phyloP scores from a whole-genome alignment of 202 grass and related monocot species.

The Elaeis oleifera region DNA sequence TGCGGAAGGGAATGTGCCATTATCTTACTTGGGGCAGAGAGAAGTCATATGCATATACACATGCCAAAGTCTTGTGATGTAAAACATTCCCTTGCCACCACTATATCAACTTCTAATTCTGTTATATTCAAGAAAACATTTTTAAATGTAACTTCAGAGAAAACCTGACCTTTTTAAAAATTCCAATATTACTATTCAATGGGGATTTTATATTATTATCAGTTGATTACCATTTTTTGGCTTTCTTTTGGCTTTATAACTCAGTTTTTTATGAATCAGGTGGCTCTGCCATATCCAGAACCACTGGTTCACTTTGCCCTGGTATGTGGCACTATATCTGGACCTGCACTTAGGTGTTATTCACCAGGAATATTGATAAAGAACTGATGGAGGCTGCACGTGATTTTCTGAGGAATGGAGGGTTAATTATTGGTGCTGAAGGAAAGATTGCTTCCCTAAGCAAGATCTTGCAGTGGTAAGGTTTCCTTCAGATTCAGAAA shows the following conservation, averaged over 20 bases:
- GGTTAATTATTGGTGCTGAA: constrained; percentile 63
- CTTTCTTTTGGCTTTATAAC: constrained; percentile 8
- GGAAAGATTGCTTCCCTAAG: constrained; percentile 56
- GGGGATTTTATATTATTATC: no score
- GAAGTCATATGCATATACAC: no score
- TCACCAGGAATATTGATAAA: constrained; percentile 88
- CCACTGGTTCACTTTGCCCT: constrained; percentile 94
- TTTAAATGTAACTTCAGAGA: no score
- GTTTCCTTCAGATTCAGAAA: background rate
- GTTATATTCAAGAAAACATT: no score
- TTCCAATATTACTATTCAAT: no score
- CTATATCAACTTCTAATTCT: no score
- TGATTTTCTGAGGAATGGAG: constrained; percentile 72
- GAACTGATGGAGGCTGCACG: constrained; percentile 80
- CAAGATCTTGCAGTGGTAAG: constrained; percentile 84
- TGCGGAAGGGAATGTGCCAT: no score
- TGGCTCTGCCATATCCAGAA: constrained; percentile 68
- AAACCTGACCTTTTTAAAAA: no score
- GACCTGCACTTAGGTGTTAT: constrained; percentile 71
- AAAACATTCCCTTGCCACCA: no score
- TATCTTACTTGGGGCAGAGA: no score
- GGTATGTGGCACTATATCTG: constrained; percentile 84
- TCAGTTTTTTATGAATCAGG: constrained; percentile 27
- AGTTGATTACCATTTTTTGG: background rate
- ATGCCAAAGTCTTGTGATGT: no score